These are phyloP conservation scores for Pseudopediastrum boryanum DNA, from an alignment of 139 green algal species.

Conservation along the genomic window DNA sequence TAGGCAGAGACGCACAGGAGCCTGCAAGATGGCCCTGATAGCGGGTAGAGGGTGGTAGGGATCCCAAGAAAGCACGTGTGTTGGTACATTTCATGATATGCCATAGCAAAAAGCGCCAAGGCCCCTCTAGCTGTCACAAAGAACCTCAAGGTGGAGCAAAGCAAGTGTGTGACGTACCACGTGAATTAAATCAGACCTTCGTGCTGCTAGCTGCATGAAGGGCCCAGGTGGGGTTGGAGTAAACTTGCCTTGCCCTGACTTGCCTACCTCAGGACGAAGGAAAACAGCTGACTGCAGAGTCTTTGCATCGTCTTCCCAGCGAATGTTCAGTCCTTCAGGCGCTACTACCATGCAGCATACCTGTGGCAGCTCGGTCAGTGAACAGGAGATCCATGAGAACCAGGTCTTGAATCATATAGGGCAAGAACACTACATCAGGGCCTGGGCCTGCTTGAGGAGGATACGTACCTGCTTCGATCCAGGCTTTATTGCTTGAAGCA, in stretches of 20 bases:
- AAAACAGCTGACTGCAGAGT: slow-evolving; percentile 50
- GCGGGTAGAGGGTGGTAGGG: too few relatives aligned
- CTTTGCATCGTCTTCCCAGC: slow-evolving; percentile 64
- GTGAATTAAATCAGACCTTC: background rate
- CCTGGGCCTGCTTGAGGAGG: background rate
- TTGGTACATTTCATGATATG: background rate
- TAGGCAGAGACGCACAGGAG: too few relatives aligned
- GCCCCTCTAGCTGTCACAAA: background rate
- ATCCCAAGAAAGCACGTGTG: too few relatives aligned
- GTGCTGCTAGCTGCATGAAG: background rate
- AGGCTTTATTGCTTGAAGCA: slow-evolving; percentile 50
- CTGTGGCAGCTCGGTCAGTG: slow-evolving; percentile 18
- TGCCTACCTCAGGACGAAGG: slow-evolving; percentile 47
- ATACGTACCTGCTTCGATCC: slow-evolving; percentile 46
- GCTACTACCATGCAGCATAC: slow-evolving; percentile 42
- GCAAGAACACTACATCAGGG: background rate
- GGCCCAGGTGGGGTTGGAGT: background rate
- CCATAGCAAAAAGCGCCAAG: background rate
- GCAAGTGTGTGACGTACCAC: too few relatives aligned
- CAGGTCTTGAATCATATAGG: background rate
- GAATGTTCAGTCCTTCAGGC: slow-evolving; percentile 40
- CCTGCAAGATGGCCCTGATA: too few relatives aligned
- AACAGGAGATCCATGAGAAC: background rate
- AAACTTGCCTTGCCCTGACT: background rate
- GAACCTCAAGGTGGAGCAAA: too few relatives aligned